A percentile compares a stretch with the other conserved stretches of the same genome.
phyloP scores from a whole-genome alignment of 2,329 filamentous ascomycete species.

The Erysiphe pulchra region DNA sequence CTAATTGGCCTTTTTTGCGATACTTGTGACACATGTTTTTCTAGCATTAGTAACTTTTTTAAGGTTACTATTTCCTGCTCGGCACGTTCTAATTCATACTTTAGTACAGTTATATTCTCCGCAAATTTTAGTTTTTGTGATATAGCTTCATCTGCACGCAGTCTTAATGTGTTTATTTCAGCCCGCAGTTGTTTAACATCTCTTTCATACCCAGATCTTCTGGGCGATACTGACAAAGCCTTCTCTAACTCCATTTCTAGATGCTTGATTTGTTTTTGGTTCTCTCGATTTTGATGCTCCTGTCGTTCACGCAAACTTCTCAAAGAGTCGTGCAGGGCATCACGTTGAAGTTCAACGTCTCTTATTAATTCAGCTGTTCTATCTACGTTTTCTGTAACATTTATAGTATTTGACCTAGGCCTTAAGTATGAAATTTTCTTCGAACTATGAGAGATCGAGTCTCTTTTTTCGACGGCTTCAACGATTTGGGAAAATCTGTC shows the following conservation, averaged over 20 bases:
- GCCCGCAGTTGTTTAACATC: slow-evolving; percentile 59
- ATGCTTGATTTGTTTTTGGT: slow-evolving; percentile 51
- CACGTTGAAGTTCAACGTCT: slow-evolving; percentile 79
- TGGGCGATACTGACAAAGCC: slow-evolving; percentile 40
- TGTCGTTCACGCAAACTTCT: slow-evolving; percentile 69
- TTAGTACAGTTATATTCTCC: slow-evolving; percentile 64
- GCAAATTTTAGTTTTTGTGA: slow-evolving; percentile 94
- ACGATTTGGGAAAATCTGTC: slow-evolving; percentile 35
- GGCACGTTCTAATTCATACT: slow-evolving; percentile 90
- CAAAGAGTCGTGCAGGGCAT: slow-evolving; percentile 70
- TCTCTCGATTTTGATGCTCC: slow-evolving; percentile 59
- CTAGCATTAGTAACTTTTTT: slow-evolving; percentile 40
- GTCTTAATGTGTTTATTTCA: slow-evolving; percentile 64
- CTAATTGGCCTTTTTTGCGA: slow-evolving; percentile 15
- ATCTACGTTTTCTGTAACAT: slow-evolving; percentile 28
- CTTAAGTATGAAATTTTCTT: no score
- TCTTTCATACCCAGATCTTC: slow-evolving; percentile 54
- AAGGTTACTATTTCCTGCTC: slow-evolving; percentile 81
- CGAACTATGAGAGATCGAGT: slow-evolving; percentile 18
- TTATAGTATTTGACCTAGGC: slow-evolving; percentile 25
- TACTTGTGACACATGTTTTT: slow-evolving; percentile 58
- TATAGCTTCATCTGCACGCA: slow-evolving; percentile 74
- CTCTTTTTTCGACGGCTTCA: slow-evolving; percentile 11
- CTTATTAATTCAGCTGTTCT: slow-evolving; percentile 57
- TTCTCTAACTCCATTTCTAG: slow-evolving; percentile 58